Evolutionary conservation across 2,329 filamentous ascomycete species (phyloP).

Genomic region (Domatiomyces catenatus): DNA sequence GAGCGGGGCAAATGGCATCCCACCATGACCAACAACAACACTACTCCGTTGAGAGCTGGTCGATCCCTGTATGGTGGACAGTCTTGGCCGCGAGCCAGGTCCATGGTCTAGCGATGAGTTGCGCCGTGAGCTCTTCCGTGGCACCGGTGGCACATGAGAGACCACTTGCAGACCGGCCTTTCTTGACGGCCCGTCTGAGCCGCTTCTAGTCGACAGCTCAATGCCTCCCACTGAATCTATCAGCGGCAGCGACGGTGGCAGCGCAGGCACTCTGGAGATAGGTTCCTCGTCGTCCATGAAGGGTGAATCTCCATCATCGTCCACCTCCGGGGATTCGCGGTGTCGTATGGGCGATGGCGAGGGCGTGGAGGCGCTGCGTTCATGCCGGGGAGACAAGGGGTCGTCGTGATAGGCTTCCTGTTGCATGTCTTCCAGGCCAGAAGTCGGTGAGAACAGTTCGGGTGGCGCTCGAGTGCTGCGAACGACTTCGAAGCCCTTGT

Average conservation of each 20-base stretch:
- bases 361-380: constrained; percentile 2
- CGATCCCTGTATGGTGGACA: background rate
- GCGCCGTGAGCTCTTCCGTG: constrained; percentile 58
- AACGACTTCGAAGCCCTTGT: constrained; percentile 94
- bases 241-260: constrained; percentile 42
- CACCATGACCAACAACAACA: constrained; percentile 9
- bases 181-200: constrained; percentile 33
- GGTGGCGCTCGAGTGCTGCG: constrained; percentile 75
- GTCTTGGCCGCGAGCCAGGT: constrained; percentile 6
- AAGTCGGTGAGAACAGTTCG: constrained; percentile 33
- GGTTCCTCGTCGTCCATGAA: constrained; percentile 10
- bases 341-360: background rate
- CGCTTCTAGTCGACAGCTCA: constrained; percentile 47
- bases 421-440: constrained; percentile 34
- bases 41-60: background rate
- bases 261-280: constrained; percentile 25
- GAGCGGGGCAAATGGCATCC: constrained; percentile 6
- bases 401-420: constrained; percentile 50
- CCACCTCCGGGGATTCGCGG: background rate
- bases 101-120: constrained; percentile 28
- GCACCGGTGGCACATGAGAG: constrained; percentile 41
- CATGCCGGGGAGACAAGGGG: constrained; percentile 20
- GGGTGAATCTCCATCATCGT: constrained; percentile 1
- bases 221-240: constrained; percentile 46
- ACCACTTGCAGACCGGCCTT: constrained; percentile 17